phyloP scores from a whole-genome alignment of 1,284 basidiomycete species.

The Ustilago cynodontis region DNA sequence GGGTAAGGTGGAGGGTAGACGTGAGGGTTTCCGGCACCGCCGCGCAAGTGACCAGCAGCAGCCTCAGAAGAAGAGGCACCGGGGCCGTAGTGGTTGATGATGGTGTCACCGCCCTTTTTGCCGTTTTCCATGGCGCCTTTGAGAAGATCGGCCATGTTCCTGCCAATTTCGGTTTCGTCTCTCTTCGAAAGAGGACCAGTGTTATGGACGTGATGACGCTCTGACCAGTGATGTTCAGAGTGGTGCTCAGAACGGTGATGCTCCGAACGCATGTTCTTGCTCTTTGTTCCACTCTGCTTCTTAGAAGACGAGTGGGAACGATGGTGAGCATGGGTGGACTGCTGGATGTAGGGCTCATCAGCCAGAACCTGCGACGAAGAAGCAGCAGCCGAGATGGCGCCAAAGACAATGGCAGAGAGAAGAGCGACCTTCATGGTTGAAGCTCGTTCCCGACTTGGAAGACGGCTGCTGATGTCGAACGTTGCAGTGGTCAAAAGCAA shows the following conservation, averaged over 20 bases:
- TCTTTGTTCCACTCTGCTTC: neutral
- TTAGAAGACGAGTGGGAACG: neutral
- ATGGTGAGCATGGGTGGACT: neutral
- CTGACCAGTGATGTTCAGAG: neutral
- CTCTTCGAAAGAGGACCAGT: slow-evolving; percentile 12
- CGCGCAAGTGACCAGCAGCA: neutral
- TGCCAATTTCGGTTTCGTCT: slow-evolving; percentile 4
- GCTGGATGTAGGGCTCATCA: slow-evolving; percentile 15
- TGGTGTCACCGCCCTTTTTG: neutral
- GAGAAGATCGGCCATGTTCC: slow-evolving; percentile 1
- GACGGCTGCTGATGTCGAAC: neutral
- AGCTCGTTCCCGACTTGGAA: neutral
- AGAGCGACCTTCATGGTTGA: slow-evolving; percentile 37
- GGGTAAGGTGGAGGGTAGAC: slow-evolving; percentile 11
- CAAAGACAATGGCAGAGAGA: slow-evolving; percentile 42
- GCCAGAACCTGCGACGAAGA: slow-evolving; percentile 19
- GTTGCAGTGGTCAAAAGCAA: neutral
- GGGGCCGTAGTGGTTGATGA: slow-evolving; percentile 9
- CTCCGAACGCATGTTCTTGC: neutral
- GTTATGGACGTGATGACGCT: neutral
- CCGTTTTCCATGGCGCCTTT: neutral
- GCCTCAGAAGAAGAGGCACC: neutral
- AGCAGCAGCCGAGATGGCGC: slow-evolving; percentile 45
- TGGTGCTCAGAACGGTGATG: slow-evolving; percentile 1
- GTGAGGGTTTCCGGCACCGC: neutral